Percentiles rank a stretch among this genome's conserved stretches.
Conservation (phyloP, 2,329 filamentous ascomycete genomes). For the Zasmidium cellare region DNA sequence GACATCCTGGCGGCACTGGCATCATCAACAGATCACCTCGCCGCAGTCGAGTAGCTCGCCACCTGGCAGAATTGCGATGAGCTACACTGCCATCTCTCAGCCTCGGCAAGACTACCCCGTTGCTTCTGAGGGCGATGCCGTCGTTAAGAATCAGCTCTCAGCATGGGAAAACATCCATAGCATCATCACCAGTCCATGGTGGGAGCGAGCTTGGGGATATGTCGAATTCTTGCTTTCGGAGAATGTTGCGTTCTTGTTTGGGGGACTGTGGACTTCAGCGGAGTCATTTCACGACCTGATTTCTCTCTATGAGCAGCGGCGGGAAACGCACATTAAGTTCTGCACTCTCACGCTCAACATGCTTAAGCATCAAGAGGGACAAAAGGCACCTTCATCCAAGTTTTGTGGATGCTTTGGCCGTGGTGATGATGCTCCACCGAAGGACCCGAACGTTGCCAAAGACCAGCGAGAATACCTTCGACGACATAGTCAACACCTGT, state of each 20-base stretch:
- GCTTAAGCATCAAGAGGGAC: not conserved
- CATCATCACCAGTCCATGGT: not conserved
- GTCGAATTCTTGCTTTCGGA: not conserved
- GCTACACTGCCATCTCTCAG: not conserved
- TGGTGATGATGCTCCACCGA: not conserved
- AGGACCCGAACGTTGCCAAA: not conserved
- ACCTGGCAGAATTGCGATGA: not conserved
- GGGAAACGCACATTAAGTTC: not conserved
- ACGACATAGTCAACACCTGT: not conserved
- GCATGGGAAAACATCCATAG: not conserved
- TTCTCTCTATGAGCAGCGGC: not conserved
- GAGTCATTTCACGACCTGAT: not conserved
- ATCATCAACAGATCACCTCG: not conserved
- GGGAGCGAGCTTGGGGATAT: not conserved
- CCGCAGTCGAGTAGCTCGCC: not conserved
- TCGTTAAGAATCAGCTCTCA: not conserved
- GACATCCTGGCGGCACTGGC: not conserved
- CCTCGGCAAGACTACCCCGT: not conserved
- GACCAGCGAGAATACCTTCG: not conserved
- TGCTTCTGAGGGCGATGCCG: not conserved
- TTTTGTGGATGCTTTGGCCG: not conserved
- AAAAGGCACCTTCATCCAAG: not conserved
- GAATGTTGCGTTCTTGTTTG: not conserved
- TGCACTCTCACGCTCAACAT: not conserved
- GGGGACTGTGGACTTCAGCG: not conserved